A percentile compares a stretch with the other conserved stretches of the same genome.
Evolutionary conservation across 2,329 filamentous ascomycete species (phyloP).

Genomic region (Pseudocercospora pini-densiflorae): DNA sequence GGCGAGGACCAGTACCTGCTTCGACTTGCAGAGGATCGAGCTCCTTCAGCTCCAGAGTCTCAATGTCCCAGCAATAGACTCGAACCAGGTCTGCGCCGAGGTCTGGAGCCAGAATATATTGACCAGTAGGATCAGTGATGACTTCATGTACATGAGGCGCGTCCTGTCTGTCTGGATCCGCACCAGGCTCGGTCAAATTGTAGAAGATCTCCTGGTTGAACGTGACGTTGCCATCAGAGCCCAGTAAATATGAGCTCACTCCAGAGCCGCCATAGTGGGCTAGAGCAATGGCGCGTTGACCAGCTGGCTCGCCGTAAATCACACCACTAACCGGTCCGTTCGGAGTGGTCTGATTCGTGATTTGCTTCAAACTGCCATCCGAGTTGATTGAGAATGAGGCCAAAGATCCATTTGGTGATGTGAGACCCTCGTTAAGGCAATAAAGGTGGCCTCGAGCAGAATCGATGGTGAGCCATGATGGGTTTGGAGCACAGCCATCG

Average conservation of each 20-base stretch:
- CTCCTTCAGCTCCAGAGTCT: constrained; percentile 34
- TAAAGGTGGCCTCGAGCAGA: constrained; percentile 56
- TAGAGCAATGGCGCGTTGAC: constrained; percentile 44
- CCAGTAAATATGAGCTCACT: constrained; percentile 53
- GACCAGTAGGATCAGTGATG: constrained; percentile 44
- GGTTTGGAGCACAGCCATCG: constrained; percentile 57
- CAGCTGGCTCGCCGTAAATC: constrained; percentile 46
- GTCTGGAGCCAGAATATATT: constrained; percentile 45
- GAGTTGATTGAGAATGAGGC: constrained; percentile 43
- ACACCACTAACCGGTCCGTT: constrained; percentile 47
- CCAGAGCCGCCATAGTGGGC: constrained; percentile 48
- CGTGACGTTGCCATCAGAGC: constrained; percentile 52
- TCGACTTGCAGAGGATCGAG: constrained; percentile 32
- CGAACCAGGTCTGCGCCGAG: constrained; percentile 45
- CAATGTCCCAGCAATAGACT: constrained; percentile 37
- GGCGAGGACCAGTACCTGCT: constrained; percentile 43
- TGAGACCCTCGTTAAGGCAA: constrained; percentile 64
- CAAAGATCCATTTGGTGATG: constrained; percentile 55
- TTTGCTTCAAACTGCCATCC: constrained; percentile 45
- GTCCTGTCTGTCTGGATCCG: constrained; percentile 40
- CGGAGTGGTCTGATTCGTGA: constrained; percentile 42
- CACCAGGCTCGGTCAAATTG: constrained; percentile 35
- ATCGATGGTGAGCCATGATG: constrained; percentile 66
- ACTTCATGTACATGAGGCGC: constrained; percentile 43
- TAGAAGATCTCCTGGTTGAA: constrained; percentile 38